Base-by-base conservation (phyloP, 2,329 filamentous ascomycete species). In the Metarhizium anisopliae region DNA sequence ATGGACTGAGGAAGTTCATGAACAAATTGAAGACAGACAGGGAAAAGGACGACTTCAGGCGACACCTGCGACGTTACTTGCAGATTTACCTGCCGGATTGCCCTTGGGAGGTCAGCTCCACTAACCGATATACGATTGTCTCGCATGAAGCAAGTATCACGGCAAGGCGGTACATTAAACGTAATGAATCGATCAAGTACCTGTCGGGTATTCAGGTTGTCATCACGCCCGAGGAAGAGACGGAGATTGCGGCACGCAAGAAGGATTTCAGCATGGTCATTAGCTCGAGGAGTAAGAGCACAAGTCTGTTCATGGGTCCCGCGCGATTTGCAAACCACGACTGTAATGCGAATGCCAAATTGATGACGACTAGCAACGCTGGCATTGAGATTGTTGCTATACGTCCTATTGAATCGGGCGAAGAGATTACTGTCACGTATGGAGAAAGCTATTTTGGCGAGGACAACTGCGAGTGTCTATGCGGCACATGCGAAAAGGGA, bases 241-340 rank as follows among this genome's bases (percentile, higher is more conserved):
- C 84, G 59, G 84, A 89, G 56, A 81, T 97, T 56, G 87, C 90
- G 30, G 72, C 85, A 60, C 86, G 85, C 58, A 88, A 94, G 67
- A 92, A 93, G 66, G 94, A 99, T 68, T 99, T 99, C 69, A 96
- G 92, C 69, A 92, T 99, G 60, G 92, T 99, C 36, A 89, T 96
- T 66, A 96, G 92, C 59, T 93, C 90, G 61, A 82, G 94, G 57
- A 93, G 89, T 72, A 96, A 95, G 72, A 87, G 87, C 58, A 88
- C 92, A 35, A 95, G 90, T 53, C 76, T 99, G 47, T 97, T 99
- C 68, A 85, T 99, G 68, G 94, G 94, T 0, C 95, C 94, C 7
- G 94, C 94, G 38, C 85, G 94, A 52, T 97, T 99, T 69, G 91
- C 94, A 30, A 99, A 99, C 67, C 94, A 99, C 72, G 94, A 99